Base-by-base conservation (phyloP, 306 rosid genomes). In the Casuarina glauca region DNA sequence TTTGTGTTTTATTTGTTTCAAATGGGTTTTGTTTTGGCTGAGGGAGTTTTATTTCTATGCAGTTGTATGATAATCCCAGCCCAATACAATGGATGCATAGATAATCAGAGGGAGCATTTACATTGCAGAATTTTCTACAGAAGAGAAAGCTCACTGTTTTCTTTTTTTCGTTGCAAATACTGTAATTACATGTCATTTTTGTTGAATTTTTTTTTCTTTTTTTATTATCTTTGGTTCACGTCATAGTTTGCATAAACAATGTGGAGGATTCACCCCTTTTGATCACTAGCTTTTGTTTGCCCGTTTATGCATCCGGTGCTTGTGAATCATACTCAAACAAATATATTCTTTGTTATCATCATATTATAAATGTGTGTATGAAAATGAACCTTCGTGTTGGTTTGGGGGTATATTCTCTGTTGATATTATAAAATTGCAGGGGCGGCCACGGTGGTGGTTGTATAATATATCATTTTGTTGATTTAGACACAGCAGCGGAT, bases 131-230 rank as follows among this genome's bases (percentile, higher is more conserved):
- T 80, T 57, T 83, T 42, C 52, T 9, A 67, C 26, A 74, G 43
- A 61, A 20, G 9, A 61, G 73, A 66, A 50, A 32, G 32, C 51
- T n/a, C 15, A 12, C 12, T 76, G 45, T 63, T 55, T 50, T 73
- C 74, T 43, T 80, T 88, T 85, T 84, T 86, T 86, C 77, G 82
- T 75, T 79, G 86, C 80, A 82, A 86, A 87, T 81, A 87, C 91
- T 89, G 97, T 92, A 90, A 92, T 92, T 92, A 89, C 92, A 80
- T 82, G 75, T 80, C 77, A 82, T 43, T 69, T 19, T 60, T 46
- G 78, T 78, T 79, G 74, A 77, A 78, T 61, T 78, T 81, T 74
- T 41, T 80, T 74, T 77, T 74, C 82, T 81, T 66, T 78, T 81
- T 76, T 78, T 80, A 75, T 86, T 77, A 60, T 84, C 38, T 83